Evolutionary conservation across 164 flowering plant species (phyloP).

Genomic region (Aristolochia californica): DNA sequence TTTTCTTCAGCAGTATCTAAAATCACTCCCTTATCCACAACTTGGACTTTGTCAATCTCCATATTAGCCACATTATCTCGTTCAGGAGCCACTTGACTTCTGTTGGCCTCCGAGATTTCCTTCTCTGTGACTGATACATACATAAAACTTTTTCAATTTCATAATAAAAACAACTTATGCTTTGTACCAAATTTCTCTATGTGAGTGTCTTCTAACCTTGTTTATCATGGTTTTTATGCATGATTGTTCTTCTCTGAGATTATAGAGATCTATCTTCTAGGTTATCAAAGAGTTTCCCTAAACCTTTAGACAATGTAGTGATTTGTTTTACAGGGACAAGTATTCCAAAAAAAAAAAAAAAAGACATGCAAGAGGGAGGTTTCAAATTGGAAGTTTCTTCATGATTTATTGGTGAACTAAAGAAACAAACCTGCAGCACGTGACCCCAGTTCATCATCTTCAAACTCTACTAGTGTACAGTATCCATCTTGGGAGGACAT

Average conservation of each 20-base stretch:
- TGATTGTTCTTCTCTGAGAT: neutral
- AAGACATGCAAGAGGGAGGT: no score
- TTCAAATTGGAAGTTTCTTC: neutral
- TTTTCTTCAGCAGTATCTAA: constrained; percentile 12
- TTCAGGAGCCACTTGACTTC: constrained; percentile 8
- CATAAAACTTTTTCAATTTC: neutral
- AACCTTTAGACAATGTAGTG: neutral
- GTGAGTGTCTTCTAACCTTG: neutral
- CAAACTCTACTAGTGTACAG: constrained; percentile 78
- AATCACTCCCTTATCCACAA: constrained; percentile 4
- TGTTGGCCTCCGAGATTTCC: constrained; percentile 17
- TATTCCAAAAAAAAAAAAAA: neutral
- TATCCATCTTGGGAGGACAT: constrained; percentile 93
- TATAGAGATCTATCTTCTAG: neutral
- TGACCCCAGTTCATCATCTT: constrained; percentile 69
- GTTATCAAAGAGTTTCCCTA: neutral
- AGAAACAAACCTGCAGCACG: constrained; percentile 42
- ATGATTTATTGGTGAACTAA: neutral
- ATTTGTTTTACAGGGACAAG: neutral
- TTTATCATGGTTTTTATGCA: neutral
- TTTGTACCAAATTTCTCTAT: neutral
- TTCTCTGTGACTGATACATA: constrained; percentile 6
- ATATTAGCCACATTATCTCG: constrained; percentile 6
- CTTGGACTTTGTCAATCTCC: constrained; percentile 9
- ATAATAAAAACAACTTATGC: neutral